Base-by-base conservation (phyloP, 352 stramenopile species). In the Ophiocytium majus region DNA sequence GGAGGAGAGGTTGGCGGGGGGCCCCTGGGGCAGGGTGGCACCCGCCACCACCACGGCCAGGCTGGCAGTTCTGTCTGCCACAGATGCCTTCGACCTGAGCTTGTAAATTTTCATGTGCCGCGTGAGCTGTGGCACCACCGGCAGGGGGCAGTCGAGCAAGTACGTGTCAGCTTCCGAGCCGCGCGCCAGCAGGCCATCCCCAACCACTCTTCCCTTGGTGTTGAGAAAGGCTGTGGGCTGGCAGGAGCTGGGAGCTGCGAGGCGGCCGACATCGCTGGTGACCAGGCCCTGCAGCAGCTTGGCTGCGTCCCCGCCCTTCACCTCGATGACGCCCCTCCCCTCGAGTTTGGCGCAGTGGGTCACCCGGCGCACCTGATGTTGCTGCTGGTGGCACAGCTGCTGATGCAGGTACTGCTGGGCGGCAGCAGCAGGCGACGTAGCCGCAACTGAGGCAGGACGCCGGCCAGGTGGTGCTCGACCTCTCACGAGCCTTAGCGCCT, bases 21-120 rank as follows among this genome's bases (percentile, higher is more conserved):
- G 33, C 31, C n/a, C 34, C 14, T 35, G 19, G 19, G 74, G 31
- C 9, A 79, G n/a, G 31, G 74, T 23, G 19, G 35, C 80, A n/a
- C 85, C 81, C 0, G 36, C 75, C 14, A 89, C 81, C 35, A 85
- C 23, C 14, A 89, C 85, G 9, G 85, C 83, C 32, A 86, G 83
- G 9, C 37, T 49, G 1, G 49, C 36, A 10, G 76, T 87, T 0
- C 63, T 32, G 82, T 89, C 85, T 76, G 85, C 84, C 33, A 89
- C 84, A 37, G 63, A 76, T 0, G 78, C 85, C 71, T 89, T 89
- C 17, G 85, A 89, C 19, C 85, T 74, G 28, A 89, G 82, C 64
- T 89, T 89, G 78, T 89, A 89, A 23, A 83, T 28, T 78, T 85
- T 86, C 50, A 89, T 43, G 74, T 87, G 85, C 9, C 14, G 64